Evolutionary conservation across 2,329 filamentous ascomycete species (phyloP), one percentile per base, ranked within the genome.

Genomic region (Fusarium brachygibbosum): DNA sequence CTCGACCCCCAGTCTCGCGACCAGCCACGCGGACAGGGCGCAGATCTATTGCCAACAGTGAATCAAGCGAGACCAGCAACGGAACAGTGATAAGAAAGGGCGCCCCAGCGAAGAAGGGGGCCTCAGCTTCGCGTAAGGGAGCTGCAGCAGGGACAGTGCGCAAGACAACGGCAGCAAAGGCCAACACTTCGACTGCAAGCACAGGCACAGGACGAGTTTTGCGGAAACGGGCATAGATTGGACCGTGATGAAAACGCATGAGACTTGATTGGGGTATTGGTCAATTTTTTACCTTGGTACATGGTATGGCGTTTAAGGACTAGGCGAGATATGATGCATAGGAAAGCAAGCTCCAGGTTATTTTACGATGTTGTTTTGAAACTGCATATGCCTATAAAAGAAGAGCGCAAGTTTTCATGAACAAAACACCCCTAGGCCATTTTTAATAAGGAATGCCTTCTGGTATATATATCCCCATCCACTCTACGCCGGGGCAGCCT

Each of bases 81-180:
- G 86, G 87, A 10, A 92, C 90, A 0, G 88, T 91, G 23, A 83
- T 91, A 42, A 86, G 86, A 77, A 90, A 87, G 76, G 79, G 78
- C 21, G 77, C 82, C 3, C 65, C 80, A 4, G 60, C 76, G 2
- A 89, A 86, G 76, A 85, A 83, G 74, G 85, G 84, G 2, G 82
- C 86, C 6, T 85, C 87, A 80, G 81, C 82, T 45, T 85, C 86
- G 45, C 87, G 82, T 58, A 86, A 86, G 74, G 83, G 83, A 14
- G 79, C 82, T 16, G 79, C 82, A 45, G 89, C 84, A 76, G 88
- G 85, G 70, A 80, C 82, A 9, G 75, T 83, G 5, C 79, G 80
- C 5, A 84, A 83, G 60, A 71, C 81, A 13, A 78, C 82, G 8
- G 48, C 67, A 28, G 35, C 66, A 21, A 69, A 69, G 44, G 50